Evolutionary conservation across 352 stramenopile species (phyloP).

Genomic region (Pythium vanterpoolii): DNA sequence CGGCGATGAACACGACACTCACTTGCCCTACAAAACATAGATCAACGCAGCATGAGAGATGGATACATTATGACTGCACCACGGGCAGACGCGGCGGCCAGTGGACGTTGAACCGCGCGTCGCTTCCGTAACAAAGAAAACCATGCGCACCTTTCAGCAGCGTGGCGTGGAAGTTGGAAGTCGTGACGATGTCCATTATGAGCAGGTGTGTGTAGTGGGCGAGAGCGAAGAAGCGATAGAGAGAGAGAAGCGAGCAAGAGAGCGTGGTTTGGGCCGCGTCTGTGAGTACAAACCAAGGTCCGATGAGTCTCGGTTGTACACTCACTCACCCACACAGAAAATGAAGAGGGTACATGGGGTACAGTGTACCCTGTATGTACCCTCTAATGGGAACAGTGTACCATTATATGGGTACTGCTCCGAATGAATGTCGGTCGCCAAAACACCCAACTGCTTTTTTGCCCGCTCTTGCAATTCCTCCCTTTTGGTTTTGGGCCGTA

Average conservation of each 20-base stretch:
- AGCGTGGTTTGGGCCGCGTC: too few species aligned
- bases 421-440: constrained; percentile 14
- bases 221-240: background rate
- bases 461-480: constrained; percentile 8
- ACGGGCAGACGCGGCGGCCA: background rate
- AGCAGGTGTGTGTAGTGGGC: background rate
- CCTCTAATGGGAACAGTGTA: constrained; percentile 16
- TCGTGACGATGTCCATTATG: constrained; percentile 84
- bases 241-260: background rate
- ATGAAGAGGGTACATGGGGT: background rate
- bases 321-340: background rate
- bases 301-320: background rate
- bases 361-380: constrained; percentile 13
- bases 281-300: too few species aligned
- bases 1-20: constrained; percentile 76
- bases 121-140: too few species aligned
- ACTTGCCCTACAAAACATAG: constrained; percentile 62
- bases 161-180: constrained; percentile 88
- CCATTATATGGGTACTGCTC: constrained; percentile 6
- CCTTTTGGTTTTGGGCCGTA: constrained; percentile 7
- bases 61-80: constrained; percentile 5
- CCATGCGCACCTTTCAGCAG: constrained; percentile 65
- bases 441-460: constrained; percentile 27
- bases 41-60: background rate
- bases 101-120: background rate